phyloP scores from a whole-genome alignment of 1,284 basidiomycete species.

The Omphalotus olearius region DNA sequence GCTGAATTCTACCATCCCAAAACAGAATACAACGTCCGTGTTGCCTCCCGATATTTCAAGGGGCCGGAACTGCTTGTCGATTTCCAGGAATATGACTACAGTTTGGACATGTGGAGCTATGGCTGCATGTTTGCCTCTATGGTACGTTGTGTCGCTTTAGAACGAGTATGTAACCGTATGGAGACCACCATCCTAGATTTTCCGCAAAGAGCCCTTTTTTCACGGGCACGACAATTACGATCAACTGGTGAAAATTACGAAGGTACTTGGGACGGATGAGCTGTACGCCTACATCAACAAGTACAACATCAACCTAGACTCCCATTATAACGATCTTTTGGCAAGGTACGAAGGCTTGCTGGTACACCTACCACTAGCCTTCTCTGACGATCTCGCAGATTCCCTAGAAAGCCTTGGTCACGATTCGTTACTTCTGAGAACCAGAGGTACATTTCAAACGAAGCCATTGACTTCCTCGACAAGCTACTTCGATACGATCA shows the following conservation, averaged over 20 bases:
- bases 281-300: constrained; percentile 88
- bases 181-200: constrained; percentile 60
- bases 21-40: constrained; percentile 97
- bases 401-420: constrained; percentile 92
- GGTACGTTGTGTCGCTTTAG: constrained; percentile 44
- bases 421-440: constrained; percentile 94
- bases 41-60: constrained; percentile 97
- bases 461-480: constrained; percentile 96
- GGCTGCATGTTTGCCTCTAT: constrained; percentile 99
- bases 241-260: constrained; percentile 97
- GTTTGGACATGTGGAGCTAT: constrained; percentile 97
- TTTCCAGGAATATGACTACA: constrained; percentile 98
- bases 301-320: constrained; percentile 91
- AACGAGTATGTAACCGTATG: constrained; percentile 9
- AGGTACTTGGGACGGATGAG: constrained; percentile 96
- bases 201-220: constrained; percentile 99
- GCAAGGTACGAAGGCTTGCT: constrained; percentile 49
- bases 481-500: constrained; percentile 96
- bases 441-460: constrained; percentile 95
- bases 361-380: constrained; percentile 10
- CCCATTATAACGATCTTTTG: constrained; percentile 87
- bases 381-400: constrained; percentile 41
- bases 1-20: constrained; percentile 99
- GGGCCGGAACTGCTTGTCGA: constrained; percentile 97
- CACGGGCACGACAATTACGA: constrained; percentile 99